These are phyloP conservation scores for Metschnikowia aberdeeniae DNA, from an alignment of 805 yeast genomes.

Conservation along the genomic window DNA sequence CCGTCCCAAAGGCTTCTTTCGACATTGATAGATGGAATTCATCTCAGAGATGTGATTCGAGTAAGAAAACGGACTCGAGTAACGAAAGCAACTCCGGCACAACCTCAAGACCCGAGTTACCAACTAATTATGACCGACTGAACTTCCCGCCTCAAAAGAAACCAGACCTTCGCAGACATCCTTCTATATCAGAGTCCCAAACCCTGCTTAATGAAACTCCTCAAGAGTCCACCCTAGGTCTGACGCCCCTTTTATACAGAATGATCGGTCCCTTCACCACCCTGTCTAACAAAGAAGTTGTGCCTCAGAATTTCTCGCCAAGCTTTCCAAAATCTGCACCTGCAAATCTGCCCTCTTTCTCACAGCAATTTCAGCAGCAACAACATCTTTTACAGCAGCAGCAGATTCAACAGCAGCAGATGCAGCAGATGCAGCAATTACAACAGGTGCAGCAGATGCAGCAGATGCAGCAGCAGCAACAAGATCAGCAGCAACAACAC, in stretches of 20 bases:
- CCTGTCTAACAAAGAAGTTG: slow-evolving; percentile 1
- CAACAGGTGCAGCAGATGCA: slow-evolving; percentile 9
- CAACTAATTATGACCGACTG: too few species aligned
- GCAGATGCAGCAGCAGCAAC: background rate
- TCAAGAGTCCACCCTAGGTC: background rate
- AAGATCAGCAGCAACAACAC: background rate
- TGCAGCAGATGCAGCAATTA: slow-evolving; percentile 10
- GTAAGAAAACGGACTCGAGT: background rate
- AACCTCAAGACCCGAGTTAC: background rate
- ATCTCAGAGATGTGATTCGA: background rate
- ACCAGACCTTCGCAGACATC: too few species aligned
- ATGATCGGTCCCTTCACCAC: slow-evolving; percentile 1
- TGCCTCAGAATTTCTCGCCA: background rate
- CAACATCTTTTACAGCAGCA: slow-evolving; percentile 12
- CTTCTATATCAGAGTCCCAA: background rate
- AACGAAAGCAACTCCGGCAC: background rate
- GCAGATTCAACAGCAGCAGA: slow-evolving; percentile 9
- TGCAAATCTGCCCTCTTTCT: background rate
- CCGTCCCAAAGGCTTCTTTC: slow-evolving; percentile 4
- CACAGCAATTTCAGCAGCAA: background rate
- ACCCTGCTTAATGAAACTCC: background rate
- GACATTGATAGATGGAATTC: slow-evolving; percentile 12
- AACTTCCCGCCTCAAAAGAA: too few species aligned
- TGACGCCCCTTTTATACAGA: background rate
- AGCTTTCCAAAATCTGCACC: background rate